phyloP scores from a whole-genome alignment of 2,329 filamentous ascomycete species.

The Colletotrichum sp. region DNA sequence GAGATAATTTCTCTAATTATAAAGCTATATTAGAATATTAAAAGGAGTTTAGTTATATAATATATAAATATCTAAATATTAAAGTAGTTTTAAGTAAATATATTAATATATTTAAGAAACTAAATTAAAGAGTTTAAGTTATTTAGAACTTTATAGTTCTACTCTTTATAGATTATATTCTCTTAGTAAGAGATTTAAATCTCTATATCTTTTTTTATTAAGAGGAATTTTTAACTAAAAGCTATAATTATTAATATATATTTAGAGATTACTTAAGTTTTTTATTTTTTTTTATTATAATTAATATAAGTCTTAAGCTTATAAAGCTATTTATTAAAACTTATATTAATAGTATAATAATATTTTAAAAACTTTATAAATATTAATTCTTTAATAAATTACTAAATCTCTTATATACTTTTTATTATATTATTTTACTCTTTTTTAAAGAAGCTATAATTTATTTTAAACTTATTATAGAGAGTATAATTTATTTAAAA shows the following conservation, averaged over 20 bases:
- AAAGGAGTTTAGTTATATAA: rapidly evolving
- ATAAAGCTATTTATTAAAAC: too few species aligned
- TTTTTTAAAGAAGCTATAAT: too few species aligned
- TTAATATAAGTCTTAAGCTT: rapidly evolving
- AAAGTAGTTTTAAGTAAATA: rapidly evolving
- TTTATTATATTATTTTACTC: too few species aligned
- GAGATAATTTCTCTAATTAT: rapidly evolving
- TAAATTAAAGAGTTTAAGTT: background rate
- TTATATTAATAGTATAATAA: too few species aligned
- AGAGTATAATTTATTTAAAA: too few species aligned
- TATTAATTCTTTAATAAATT: too few species aligned
- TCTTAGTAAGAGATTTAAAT: background rate
- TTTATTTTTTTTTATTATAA: too few species aligned
- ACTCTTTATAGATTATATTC: background rate
- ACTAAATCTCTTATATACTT: too few species aligned
- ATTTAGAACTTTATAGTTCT: background rate
- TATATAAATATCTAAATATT: background rate
- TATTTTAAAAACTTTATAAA: too few species aligned
- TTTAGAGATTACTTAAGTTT: background rate
- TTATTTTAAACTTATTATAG: rapidly evolving
- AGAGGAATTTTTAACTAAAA: background rate
- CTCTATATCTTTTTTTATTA: background rate
- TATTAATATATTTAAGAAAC: background rate
- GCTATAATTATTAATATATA: background rate
- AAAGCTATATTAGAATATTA: background rate